Conservation (phyloP, 345 rosid genomes). For the Linum trigynum region DNA sequence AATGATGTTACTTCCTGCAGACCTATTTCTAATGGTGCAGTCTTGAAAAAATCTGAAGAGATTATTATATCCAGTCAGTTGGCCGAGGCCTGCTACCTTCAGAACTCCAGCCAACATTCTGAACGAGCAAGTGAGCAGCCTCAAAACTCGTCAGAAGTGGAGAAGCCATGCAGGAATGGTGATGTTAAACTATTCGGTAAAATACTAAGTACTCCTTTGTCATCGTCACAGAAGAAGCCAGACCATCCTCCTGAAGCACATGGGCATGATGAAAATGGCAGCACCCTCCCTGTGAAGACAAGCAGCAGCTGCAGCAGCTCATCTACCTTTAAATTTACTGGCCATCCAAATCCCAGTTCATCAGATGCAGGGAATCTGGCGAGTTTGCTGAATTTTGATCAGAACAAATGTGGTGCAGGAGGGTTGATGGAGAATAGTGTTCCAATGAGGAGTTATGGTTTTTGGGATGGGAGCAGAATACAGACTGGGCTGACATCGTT, state of each 20-base stretch:
- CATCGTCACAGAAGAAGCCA: slow-evolving; percentile 16
- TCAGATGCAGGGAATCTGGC: slow-evolving; percentile 19
- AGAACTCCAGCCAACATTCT: slow-evolving; percentile 39
- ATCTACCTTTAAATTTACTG: slow-evolving; percentile 28
- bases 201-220: slow-evolving; percentile 42
- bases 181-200: slow-evolving; percentile 83
- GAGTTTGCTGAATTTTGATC: slow-evolving; percentile 32
- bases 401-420: slow-evolving; percentile 25
- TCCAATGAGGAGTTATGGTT: slow-evolving; percentile 59
- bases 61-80: slow-evolving; percentile 16
- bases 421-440: slow-evolving; percentile 34
- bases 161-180: slow-evolving; percentile 48
- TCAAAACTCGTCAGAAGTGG: slow-evolving; percentile 33
- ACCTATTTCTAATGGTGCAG: slow-evolving; percentile 32
- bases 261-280: slow-evolving; percentile 33
- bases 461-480: slow-evolving; percentile 81
- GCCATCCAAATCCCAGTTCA: slow-evolving; percentile 19
- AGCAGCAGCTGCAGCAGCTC: slow-evolving; percentile 20
- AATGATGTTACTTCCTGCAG: slow-evolving; percentile 33
- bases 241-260: slow-evolving; percentile 7
- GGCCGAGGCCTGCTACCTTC: slow-evolving; percentile 38
- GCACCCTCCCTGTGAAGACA: slow-evolving; percentile 18
- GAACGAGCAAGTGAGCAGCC: slow-evolving; percentile 31
- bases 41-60: slow-evolving; percentile 20
- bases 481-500: slow-evolving; percentile 62